A percentile compares a stretch with the other conserved stretches of the same genome.
Evolutionary conservation across 148 eudicot genomes (phyloP).

Genomic region (Rhododendron simsii): DNA sequence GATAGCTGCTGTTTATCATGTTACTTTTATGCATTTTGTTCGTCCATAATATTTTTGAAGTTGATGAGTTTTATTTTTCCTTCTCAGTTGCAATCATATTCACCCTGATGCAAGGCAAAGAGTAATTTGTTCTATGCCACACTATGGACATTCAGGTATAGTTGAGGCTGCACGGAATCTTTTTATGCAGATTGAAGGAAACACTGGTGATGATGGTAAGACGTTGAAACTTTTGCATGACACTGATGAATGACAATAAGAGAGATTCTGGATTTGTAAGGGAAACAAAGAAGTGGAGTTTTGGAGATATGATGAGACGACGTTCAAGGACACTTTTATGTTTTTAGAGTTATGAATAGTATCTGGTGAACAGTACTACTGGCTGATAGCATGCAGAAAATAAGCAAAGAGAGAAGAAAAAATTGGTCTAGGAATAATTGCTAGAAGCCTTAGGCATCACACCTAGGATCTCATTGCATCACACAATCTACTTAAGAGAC

Average conservation of each 20-base stretch:
- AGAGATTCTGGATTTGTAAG: neutral
- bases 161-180: slow-evolving; percentile 76
- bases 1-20: neutral
- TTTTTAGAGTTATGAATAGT: neutral
- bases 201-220: slow-evolving; percentile 24
- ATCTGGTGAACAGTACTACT: neutral
- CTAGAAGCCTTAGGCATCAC: too few species aligned
- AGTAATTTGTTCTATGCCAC: slow-evolving; percentile 45
- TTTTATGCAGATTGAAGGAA: slow-evolving; percentile 65
- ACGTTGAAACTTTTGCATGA: neutral
- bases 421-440: too few species aligned
- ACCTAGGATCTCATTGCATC: neutral
- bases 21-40: neutral
- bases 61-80: slow-evolving; percentile 5
- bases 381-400: neutral
- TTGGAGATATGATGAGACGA: neutral
- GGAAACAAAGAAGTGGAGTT: neutral
- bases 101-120: slow-evolving; percentile 28
- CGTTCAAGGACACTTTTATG: neutral
- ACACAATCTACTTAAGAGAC: neutral
- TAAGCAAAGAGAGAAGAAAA: neutral
- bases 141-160: slow-evolving; percentile 76
- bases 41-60: neutral
- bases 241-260: neutral
- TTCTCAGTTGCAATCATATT: slow-evolving; percentile 38